Conservation (phyloP, 2,329 filamentous ascomycete species). For the Periglandula ipomoeae region DNA sequence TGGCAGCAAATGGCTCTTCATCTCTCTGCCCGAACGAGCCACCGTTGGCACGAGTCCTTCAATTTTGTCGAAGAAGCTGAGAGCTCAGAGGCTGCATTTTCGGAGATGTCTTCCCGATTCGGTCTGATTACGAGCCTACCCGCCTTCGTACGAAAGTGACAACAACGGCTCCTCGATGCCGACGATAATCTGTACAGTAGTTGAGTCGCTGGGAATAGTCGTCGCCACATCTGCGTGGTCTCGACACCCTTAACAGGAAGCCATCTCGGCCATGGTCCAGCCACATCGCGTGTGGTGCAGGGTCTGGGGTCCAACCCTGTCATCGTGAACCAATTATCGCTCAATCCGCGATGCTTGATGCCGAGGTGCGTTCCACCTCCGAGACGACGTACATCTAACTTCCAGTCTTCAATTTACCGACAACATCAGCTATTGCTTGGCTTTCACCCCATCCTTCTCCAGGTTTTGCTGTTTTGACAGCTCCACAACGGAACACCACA, state of each 20-base stretch:
- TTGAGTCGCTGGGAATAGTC: conserved; percentile 8
- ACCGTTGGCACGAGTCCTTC: too few relatives aligned
- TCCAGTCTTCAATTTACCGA: too few relatives aligned
- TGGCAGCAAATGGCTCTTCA: too few relatives aligned
- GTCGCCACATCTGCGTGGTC: conserved; percentile 13
- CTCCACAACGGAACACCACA: not conserved
- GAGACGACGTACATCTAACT: not conserved
- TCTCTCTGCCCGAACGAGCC: too few relatives aligned
- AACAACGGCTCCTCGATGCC: not conserved
- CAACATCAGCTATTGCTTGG: not conserved
- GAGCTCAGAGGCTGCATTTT: too few relatives aligned
- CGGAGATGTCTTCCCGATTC: too few relatives aligned
- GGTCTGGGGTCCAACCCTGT: not conserved
- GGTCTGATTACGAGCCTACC: too few relatives aligned
- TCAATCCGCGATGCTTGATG: not conserved
- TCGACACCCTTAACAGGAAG: conserved; percentile 10
- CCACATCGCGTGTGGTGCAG: not conserved
- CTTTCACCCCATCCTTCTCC: too few relatives aligned
- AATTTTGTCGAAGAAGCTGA: too few relatives aligned
- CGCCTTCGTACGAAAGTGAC: not conserved
- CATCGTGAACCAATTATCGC: not conserved
- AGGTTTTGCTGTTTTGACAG: not conserved
- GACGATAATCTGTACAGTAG: not conserved
- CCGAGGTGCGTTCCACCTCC: not conserved
- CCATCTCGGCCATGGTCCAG: conserved; percentile 14